phyloP scores from a whole-genome alignment of 1,284 basidiomycete genomes.

The Hemileia vastatrix region DNA sequence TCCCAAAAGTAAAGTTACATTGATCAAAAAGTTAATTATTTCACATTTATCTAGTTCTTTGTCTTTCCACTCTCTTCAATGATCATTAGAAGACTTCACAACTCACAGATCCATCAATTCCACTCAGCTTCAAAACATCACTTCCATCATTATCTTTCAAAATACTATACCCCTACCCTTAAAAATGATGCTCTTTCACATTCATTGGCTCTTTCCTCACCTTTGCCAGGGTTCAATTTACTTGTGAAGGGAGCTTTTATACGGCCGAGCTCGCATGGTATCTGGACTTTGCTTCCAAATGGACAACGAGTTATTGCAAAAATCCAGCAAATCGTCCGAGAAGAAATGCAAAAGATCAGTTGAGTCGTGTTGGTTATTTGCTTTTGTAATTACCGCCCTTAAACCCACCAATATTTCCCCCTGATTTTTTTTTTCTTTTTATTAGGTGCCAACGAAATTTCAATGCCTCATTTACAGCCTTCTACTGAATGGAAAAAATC shows the following conservation, averaged over 20 bases:
- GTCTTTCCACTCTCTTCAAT: too few species aligned
- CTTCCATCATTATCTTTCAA: neutral
- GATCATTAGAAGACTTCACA: too few species aligned
- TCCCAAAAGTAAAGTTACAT: too few species aligned
- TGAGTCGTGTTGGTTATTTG: neutral
- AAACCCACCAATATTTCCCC: slow-evolving; percentile 18
- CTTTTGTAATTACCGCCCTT: neutral
- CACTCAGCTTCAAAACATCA: too few species aligned
- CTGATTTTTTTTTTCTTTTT: neutral
- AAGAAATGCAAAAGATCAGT: slow-evolving; percentile 37
- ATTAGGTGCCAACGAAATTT: slow-evolving; percentile 36
- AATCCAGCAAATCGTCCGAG: slow-evolving; percentile 37
- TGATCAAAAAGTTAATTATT: too few species aligned
- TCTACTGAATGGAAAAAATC: slow-evolving; percentile 39
- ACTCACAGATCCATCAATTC: too few species aligned
- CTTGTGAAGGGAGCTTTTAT: slow-evolving; percentile 40
- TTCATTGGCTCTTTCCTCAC: neutral
- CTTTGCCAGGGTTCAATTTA: slow-evolving; percentile 11
- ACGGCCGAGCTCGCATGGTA: slow-evolving; percentile 42
- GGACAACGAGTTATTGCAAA: slow-evolving; percentile 41
- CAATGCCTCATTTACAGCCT: slow-evolving; percentile 41
- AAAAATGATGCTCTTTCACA: neutral
- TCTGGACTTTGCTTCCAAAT: slow-evolving; percentile 42
- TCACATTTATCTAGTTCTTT: too few species aligned
- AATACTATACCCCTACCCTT: neutral